Conservation (phyloP, 2,329 filamentous ascomycete genomes). For the Pseudocercospora crystallina region DNA sequence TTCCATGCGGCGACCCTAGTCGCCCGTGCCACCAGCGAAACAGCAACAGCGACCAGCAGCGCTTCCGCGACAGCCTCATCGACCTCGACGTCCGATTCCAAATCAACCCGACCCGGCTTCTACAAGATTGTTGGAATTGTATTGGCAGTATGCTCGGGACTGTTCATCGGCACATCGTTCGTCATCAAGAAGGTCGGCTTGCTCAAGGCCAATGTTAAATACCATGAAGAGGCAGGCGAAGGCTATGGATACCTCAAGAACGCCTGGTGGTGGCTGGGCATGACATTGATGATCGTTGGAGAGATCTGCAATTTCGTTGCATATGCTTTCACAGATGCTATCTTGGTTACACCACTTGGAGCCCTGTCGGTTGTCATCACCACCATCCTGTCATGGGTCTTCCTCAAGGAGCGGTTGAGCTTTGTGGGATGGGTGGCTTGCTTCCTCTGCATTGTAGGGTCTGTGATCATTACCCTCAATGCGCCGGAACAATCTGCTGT, state of each 20-base stretch:
- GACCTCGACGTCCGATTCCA: slow-evolving; percentile 21
- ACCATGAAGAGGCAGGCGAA: slow-evolving; percentile 91
- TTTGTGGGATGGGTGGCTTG: slow-evolving; percentile 96
- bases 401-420: slow-evolving; percentile 90
- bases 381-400: slow-evolving; percentile 87
- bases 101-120: slow-evolving; percentile 48
- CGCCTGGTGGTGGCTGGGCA: slow-evolving; percentile 89
- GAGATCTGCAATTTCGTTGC: slow-evolving; percentile 97
- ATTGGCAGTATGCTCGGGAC: slow-evolving; percentile 79
- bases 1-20: slow-evolving; percentile 41
- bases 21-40: slow-evolving; percentile 43
- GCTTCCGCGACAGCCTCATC: slow-evolving; percentile 25
- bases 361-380: slow-evolving; percentile 91
- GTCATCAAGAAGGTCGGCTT: slow-evolving; percentile 93
- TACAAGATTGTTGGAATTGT: slow-evolving; percentile 88
- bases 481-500: slow-evolving; percentile 84
- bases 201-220: slow-evolving; percentile 90
- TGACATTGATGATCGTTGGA: slow-evolving; percentile 95
- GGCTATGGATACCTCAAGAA: slow-evolving; percentile 98
- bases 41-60: slow-evolving; percentile 21
- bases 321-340: slow-evolving; percentile 95
- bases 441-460: slow-evolving; percentile 91
- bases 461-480: slow-evolving; percentile 91
- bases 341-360: slow-evolving; percentile 88
- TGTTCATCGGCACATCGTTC: slow-evolving; percentile 93